Percentiles rank a stretch among this genome's conserved stretches.
Evolutionary conservation across 805 yeast species (phyloP).

Genomic region (Kuraishia borneana): DNA sequence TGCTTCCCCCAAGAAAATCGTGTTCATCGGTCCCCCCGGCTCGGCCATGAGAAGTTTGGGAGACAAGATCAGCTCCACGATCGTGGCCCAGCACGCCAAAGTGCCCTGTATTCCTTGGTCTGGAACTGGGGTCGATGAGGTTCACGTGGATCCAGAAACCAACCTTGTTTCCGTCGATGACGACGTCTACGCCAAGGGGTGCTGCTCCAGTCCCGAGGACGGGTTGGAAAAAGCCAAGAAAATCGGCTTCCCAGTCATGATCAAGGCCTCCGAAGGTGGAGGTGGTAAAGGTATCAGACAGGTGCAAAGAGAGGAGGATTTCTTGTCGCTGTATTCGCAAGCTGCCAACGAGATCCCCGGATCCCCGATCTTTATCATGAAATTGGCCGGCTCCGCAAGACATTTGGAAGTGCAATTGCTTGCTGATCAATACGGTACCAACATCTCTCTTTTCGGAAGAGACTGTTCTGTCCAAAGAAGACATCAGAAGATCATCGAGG

Average conservation of each 20-base stretch:
- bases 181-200: slow-evolving; percentile 76
- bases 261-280: slow-evolving; percentile 99
- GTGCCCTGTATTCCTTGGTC: slow-evolving; percentile 99
- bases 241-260: slow-evolving; percentile 98
- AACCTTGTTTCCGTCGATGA: slow-evolving; percentile 86
- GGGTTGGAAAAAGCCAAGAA: slow-evolving; percentile 76
- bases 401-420: slow-evolving; percentile 96
- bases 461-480: slow-evolving; percentile 99
- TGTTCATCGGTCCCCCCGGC: slow-evolving; percentile 98
- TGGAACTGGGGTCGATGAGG: slow-evolving; percentile 92
- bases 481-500: slow-evolving; percentile 98
- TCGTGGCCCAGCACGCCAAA: slow-evolving; percentile 96
- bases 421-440: slow-evolving; percentile 98
- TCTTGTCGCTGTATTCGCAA: slow-evolving; percentile 69
- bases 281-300: slow-evolving; percentile 99
- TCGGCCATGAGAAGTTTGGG: slow-evolving; percentile 99
- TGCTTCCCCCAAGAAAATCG: slow-evolving; percentile 78
- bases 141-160: slow-evolving; percentile 52
- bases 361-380: slow-evolving; percentile 96
- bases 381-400: slow-evolving; percentile 94
- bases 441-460: slow-evolving; percentile 94
- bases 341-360: slow-evolving; percentile 98
- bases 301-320: slow-evolving; percentile 78
- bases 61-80: slow-evolving; percentile 95
- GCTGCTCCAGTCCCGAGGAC: slow-evolving; percentile 77